Evolutionary conservation across 495 filamentous ascomycete species (phyloP).

Genomic region (Barbatosphaeria neglecta): DNA sequence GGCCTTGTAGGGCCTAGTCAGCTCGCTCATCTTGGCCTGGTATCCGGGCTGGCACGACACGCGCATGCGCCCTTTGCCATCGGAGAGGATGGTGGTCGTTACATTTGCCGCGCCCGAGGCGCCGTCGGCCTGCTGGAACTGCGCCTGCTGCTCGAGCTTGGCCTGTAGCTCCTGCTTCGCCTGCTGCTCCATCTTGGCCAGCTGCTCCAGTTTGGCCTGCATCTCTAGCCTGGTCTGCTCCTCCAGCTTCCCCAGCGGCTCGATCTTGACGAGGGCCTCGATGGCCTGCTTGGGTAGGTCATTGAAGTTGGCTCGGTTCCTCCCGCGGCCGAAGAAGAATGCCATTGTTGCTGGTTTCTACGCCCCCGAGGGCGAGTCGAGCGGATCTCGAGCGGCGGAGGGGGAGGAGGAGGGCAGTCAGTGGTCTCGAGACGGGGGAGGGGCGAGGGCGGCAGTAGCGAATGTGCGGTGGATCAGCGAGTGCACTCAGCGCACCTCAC

Average conservation of each 20-base stretch:
- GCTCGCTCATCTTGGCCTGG: conserved; percentile 27
- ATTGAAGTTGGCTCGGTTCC: conserved; percentile 40
- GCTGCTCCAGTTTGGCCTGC: background rate
- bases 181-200: background rate
- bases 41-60: background rate
- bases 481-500: too few species aligned
- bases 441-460: too few species aligned
- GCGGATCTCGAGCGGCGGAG: background rate
- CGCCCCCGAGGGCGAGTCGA: background rate
- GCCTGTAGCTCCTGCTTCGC: background rate
- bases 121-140: conserved; percentile 5
- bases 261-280: conserved; percentile 42
- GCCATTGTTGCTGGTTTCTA: conserved; percentile 47
- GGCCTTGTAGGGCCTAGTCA: background rate
- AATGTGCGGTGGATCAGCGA: too few species aligned
- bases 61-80: background rate
- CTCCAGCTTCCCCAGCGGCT: conserved; percentile 9
- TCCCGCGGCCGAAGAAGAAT: conserved; percentile 77
- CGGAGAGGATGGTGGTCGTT: conserved; percentile 8
- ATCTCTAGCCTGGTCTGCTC: background rate
- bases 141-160: background rate
- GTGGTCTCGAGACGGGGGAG: too few species aligned
- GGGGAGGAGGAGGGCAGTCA: background rate
- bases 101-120: conserved; percentile 41
- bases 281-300: conserved; percentile 42